Base-by-base conservation (phyloP, 2,329 filamentous ascomycete species). In the Chaetomium globosum region DNA sequence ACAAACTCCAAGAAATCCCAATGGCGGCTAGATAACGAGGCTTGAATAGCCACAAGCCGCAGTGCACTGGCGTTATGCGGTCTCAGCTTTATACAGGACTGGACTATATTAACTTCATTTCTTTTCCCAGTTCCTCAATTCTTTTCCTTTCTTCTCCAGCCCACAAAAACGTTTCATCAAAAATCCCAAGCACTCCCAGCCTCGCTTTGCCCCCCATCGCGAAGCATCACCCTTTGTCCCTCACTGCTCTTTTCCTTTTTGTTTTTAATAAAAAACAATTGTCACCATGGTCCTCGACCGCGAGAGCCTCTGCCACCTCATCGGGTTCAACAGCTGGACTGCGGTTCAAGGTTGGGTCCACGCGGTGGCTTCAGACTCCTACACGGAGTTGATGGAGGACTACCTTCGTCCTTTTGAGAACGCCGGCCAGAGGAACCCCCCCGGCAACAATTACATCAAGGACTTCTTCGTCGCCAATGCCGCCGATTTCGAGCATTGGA, bases 321-420 rank as follows among this genome's bases (percentile, higher is more conserved):
- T 52, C 23, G 55, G 9, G 10, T 57, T 66, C 60, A 55, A 30
- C 64, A 60, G 55, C 51, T 66, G 60, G 64, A 60, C 60, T 3
- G 60, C 39, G 2, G 21, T 66, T 31, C 39, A 59, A 16, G 49
- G 28, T 28, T 66, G 64, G 60, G 10, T 56, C 4, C 3, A 9
- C 48, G 36, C 54, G 1, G 55, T 65, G 5, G 39, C 49, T 31
- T 12, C 3, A 6, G 2, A 23, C 9, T 49, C 59, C 3, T 56
- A 28, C 36, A 4, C n/a, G 7, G 49, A 49, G 36, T 49, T 65
- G 19, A 21, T 26, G n/a, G 6, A 23, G 30, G 59, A 59, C 19
- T 65, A 59, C 39, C 59, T 65, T 8, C 8, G 2, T n/a, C 28
- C 16, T 9, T 36, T 31, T 26, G 21, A 51, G 3, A 5, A 1